Conservation (phyloP, 192 early-diverging fungal genomes). For the Podila verticillata region DNA sequence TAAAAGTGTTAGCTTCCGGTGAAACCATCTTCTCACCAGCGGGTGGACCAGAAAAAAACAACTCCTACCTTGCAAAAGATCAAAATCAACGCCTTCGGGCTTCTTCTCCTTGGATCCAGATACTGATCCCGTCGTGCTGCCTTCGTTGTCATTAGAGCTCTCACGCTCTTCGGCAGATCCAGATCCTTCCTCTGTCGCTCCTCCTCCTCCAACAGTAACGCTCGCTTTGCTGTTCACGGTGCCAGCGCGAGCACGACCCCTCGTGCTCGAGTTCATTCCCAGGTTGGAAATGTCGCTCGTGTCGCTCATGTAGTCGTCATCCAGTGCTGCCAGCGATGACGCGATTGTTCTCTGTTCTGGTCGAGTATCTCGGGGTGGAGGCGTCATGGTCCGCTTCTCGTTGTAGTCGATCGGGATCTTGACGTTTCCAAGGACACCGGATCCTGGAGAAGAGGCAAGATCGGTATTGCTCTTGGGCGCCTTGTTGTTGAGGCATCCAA, state of each 20-base stretch:
- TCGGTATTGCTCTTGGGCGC: too few relatives aligned
- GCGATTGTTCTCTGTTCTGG: constrained; percentile 14
- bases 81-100: constrained; percentile 79
- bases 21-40: too few relatives aligned
- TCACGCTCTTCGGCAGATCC: constrained; percentile 9
- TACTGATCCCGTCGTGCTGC: constrained; percentile 7
- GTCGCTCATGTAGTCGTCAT: constrained; percentile 51
- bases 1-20: too few relatives aligned
- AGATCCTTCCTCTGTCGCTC: background rate
- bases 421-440: background rate
- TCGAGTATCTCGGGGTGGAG: constrained; percentile 7
- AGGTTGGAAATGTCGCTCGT: constrained; percentile 48
- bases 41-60: too few relatives aligned
- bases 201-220: background rate
- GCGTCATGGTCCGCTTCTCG: constrained; percentile 39
- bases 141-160: constrained; percentile 22
- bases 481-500: background rate
- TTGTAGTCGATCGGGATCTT: constrained; percentile 38
- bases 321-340: constrained; percentile 16
- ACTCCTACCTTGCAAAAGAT: constrained; percentile 70
- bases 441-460: background rate
- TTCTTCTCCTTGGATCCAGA: constrained; percentile 74
- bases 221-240: background rate
- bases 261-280: constrained; percentile 23
- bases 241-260: background rate